Percentiles rank a stretch among this genome's conserved stretches.
Conservation (phyloP, 495 filamentous ascomycete species). For the Filosporella fistucella region DNA sequence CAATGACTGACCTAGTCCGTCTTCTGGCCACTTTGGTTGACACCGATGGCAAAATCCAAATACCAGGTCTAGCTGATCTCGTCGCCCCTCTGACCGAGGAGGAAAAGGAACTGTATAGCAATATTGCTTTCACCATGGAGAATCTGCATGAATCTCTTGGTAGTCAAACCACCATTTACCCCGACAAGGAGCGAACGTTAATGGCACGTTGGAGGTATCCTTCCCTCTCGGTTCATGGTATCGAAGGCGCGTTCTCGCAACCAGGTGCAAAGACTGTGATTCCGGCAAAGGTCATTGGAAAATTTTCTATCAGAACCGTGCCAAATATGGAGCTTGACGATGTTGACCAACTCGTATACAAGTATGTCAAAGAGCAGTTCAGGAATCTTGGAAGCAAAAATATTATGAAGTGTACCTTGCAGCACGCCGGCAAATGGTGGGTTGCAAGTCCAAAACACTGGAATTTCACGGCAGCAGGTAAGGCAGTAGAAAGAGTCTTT, state of each 20-base stretch:
- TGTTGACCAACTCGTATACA: constrained; percentile 78
- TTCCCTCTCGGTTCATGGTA: constrained; percentile 89
- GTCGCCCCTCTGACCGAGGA: constrained; percentile 84
- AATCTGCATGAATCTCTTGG: constrained; percentile 89
- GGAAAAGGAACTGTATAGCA: constrained; percentile 77
- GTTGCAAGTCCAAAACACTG: constrained; percentile 94
- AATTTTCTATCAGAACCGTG: constrained; percentile 96
- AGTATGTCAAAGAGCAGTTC: constrained; percentile 74
- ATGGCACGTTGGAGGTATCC: constrained; percentile 96
- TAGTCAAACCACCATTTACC: constrained; percentile 76
- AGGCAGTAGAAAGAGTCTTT: constrained; percentile 90
- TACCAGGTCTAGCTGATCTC: constrained; percentile 84
- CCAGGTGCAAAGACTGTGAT: constrained; percentile 98
- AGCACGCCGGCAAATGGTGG: constrained; percentile 98
- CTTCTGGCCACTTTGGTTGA: constrained; percentile 82
- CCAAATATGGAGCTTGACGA: constrained; percentile 93
- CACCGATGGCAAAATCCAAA: constrained; percentile 80
- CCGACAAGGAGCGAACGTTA: constrained; percentile 80
- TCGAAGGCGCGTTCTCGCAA: constrained; percentile 93
- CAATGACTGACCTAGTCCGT: constrained; percentile 92
- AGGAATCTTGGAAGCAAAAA: constrained; percentile 87
- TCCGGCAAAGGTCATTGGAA: constrained; percentile 92
- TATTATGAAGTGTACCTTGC: constrained; percentile 68
- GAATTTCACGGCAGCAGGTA: constrained; percentile 92
- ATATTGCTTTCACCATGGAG: constrained; percentile 92